Base-by-base conservation (phyloP, 2,329 filamentous ascomycete genomes). In the Fusarium succisae region DNA sequence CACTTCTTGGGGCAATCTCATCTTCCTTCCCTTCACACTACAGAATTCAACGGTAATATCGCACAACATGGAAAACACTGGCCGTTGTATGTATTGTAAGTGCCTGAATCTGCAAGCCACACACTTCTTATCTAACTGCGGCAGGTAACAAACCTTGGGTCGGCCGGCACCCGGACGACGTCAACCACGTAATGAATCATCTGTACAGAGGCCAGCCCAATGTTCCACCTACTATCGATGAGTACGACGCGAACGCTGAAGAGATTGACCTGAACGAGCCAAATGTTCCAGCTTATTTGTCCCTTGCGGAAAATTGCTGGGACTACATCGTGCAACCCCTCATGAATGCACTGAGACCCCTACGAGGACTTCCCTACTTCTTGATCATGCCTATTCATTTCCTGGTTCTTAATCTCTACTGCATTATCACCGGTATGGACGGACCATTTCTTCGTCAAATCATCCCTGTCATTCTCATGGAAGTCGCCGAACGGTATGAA, bases 201-300 rank as follows among this genome's bases (percentile, higher is more conserved):
- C 32, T 17, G 14, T 8, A 35, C 32, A 35, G 32, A 35, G 32
- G 32, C 32, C 32, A 35, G 15, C 14, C 14, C 14, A 35, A 35
- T 35, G 24, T 45, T 3, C 43, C 17, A 26, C 24, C 17, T 20
- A 17, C 24, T 12, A 1, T 45, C 6, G 11, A 45, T 8, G 43
- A 26, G 17, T 5, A 8, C 3, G 0, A 45, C 3, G 11, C 4
- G 6, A 6, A 45, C 6, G 4, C 17, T 13, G 43, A 8, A 26
- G 17, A 26, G 4, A 7, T 26, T 12, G 5, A 8, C 17, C 17
- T 20, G 24, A 24, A 45, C 11, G 24, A 26, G 5, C n/a, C 11
- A 9, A 0, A 26, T 13, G 11, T 18, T 17, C 17, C 24, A 45
- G 11, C n/a, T 26, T 0, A 26, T 18, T 8, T 1, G 0, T 7